These are phyloP conservation scores for Ascochyta lentis DNA, from an alignment of 2,329 filamentous ascomycete species.

Conservation along the genomic window DNA sequence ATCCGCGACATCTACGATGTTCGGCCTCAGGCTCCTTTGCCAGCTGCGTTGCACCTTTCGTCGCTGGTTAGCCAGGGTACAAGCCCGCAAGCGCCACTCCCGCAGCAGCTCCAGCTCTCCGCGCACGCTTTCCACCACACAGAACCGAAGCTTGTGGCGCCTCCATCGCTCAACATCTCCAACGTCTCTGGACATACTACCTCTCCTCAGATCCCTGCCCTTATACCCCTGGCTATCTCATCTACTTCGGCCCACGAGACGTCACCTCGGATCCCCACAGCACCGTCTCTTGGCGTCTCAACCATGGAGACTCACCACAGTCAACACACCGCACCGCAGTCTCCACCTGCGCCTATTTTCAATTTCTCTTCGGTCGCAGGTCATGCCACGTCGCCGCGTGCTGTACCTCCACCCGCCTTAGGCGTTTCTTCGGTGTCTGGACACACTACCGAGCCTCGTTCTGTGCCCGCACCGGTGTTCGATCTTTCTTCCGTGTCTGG, in stretches of 20 bases:
- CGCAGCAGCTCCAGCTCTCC: constrained; percentile 30
- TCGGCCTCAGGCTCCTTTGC: constrained; percentile 27
- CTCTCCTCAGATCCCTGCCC: constrained; percentile 24
- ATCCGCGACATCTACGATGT: constrained; percentile 39
- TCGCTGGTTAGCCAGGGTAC: constrained; percentile 39
- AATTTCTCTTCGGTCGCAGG: constrained; percentile 27
- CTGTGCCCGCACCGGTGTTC: constrained; percentile 20
- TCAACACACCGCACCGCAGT: constrained; percentile 29
- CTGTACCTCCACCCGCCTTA: constrained; percentile 19
- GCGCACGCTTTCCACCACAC: constrained; percentile 33
- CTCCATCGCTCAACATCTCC: constrained; percentile 33
- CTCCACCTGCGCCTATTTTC: constrained; percentile 16
- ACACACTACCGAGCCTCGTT: constrained; percentile 34
- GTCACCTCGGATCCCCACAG: constrained; percentile 23
- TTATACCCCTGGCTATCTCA: constrained; percentile 28
- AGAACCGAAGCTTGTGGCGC: constrained; percentile 23
- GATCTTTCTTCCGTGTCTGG: constrained; percentile 29
- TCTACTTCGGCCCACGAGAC: constrained; percentile 35
- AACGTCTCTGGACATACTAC: constrained; percentile 37
- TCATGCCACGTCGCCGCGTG: constrained; percentile 34
- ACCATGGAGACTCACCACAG: constrained; percentile 29
- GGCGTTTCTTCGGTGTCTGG: constrained; percentile 27
- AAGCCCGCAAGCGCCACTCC: constrained; percentile 25
- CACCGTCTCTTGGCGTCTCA: constrained; percentile 23
- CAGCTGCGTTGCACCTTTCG: constrained; percentile 30